phyloP scores from a whole-genome alignment of 1,139 yeast genomes.

The Suhomyces maxii region DNA sequence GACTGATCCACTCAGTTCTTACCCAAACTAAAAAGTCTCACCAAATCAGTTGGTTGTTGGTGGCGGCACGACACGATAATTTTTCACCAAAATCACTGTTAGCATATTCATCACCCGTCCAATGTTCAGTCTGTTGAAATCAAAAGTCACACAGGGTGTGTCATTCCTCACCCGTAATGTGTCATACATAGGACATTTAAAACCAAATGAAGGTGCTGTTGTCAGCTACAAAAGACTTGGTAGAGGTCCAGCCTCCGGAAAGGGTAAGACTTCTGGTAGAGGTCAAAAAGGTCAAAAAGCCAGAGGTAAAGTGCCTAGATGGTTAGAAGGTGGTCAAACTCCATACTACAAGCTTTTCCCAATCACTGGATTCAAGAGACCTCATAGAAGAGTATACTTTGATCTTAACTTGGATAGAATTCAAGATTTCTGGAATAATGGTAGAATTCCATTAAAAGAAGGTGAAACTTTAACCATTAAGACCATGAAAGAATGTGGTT shows the following conservation, averaged over 20 bases:
- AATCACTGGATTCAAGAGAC: conserved; percentile 79
- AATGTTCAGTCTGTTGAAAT: conserved; percentile 9
- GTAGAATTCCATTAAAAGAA: conserved; percentile 63
- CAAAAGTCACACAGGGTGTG: conserved; percentile 8
- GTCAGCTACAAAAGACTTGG: conserved; percentile 71
- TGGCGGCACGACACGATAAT: conserved; percentile 9
- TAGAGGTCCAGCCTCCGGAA: conserved; percentile 94
- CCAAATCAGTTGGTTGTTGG: not conserved
- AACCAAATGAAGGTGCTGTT: conserved; percentile 45
- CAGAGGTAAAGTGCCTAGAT: conserved; percentile 81
- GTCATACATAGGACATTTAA: conserved; percentile 38
- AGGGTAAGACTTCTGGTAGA: conserved; percentile 92
- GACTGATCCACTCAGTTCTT: too few species aligned
- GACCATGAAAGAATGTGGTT: conserved; percentile 70
- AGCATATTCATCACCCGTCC: not conserved
- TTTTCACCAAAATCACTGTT: conserved; percentile 8
- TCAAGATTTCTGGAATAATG: conserved; percentile 62
- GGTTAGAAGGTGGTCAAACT: conserved; percentile 99
- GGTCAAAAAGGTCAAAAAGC: conserved; percentile 99
- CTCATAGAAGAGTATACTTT: conserved; percentile 48
- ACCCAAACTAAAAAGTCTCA: too few species aligned
- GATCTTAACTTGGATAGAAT: conserved; percentile 60
- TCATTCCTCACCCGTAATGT: conserved; percentile 11
- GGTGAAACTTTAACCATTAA: conserved; percentile 64
- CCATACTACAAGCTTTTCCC: conserved; percentile 89